Base-by-base conservation (phyloP, 2,329 filamentous ascomycete genomes). In the Rhinocladiella similis region DNA sequence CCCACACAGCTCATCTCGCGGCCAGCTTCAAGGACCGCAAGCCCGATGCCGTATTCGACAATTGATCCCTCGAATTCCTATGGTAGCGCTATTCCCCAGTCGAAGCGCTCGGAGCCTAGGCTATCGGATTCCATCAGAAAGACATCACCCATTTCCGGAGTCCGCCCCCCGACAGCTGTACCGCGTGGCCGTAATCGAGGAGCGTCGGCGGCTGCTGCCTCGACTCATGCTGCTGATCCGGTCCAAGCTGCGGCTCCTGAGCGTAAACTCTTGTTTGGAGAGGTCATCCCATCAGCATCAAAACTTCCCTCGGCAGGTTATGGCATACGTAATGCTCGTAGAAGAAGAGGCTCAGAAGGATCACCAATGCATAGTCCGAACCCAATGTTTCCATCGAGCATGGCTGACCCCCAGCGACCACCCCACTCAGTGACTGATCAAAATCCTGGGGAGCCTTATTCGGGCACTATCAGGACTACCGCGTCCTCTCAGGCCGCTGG, bases 341-440 rank as follows among this genome's bases (percentile, higher is more conserved):
- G 78, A 57, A 78, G 87, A 61, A 81, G 87, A 70, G 86, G 86
- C 19, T 90, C 88, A 42, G 89, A 92, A 67, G 86, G 88, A n/a
- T 66, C 64, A 20, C 85, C 80, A 68, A 72, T 88, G 62, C 78
- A 81, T 60, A 80, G 79, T 63, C 73, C 80, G 57, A 75, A 73
- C 57, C 70, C 76, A 10, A 72, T 73, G 54, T 71, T 74, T 59
- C 59, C 70, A 10, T 47, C 55, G n/a, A 55, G 18, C 6, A 41
- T 38, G 22, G 39, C 19, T 13, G 27, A 22, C 27, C 3, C 36
- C 19, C 29, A 45, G n/a, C 19, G 22, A 6, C 39, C 42, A 39
- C 27, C 18, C 5, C 36, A 50, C n/a, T 22, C 59, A n/a, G 47
- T 27, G 13, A 43, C 51, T 16, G 36, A 47, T 35, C 16, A 42